Evolutionary conservation across 768 basidiomycete genomes (phyloP).

Genomic region (Rhodosporidiobolus sp.): DNA sequence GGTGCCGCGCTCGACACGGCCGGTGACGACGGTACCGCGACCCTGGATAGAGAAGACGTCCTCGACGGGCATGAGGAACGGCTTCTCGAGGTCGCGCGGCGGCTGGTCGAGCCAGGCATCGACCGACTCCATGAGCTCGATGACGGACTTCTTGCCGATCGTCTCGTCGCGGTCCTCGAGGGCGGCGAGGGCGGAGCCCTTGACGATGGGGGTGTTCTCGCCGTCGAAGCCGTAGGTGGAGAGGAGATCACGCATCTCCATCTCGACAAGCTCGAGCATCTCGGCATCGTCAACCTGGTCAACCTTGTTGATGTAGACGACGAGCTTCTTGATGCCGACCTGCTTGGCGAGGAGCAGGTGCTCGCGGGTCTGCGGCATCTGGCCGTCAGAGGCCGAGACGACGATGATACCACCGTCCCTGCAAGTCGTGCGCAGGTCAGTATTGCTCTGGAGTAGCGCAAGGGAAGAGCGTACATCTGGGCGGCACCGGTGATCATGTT

Average conservation of each 20-base stretch:
- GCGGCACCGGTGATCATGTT: slow-evolving; percentile 50
- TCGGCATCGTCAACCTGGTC: slow-evolving; percentile 94
- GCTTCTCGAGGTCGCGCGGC: slow-evolving; percentile 91
- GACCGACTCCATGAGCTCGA: slow-evolving; percentile 77
- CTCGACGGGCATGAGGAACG: slow-evolving; percentile 94
- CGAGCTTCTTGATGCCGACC: slow-evolving; percentile 93
- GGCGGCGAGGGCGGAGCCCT: slow-evolving; percentile 94
- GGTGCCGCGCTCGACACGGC: slow-evolving; percentile 88
- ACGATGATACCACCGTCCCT: slow-evolving; percentile 60
- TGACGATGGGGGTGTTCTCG: slow-evolving; percentile 94
- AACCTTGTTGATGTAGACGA: slow-evolving; percentile 99
- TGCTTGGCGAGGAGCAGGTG: slow-evolving; percentile 96
- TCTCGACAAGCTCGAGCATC: slow-evolving; percentile 98
- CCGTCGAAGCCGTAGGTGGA: slow-evolving; percentile 91
- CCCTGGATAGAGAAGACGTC: slow-evolving; percentile 97
- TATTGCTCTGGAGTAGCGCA: too few relatives aligned
- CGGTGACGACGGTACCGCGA: slow-evolving; percentile 95
- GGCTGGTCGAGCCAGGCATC: slow-evolving; percentile 95
- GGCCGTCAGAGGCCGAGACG: slow-evolving; percentile 96
- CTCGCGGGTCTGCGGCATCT: slow-evolving; percentile 99
- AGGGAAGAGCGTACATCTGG: slow-evolving; percentile 44
- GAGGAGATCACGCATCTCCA: slow-evolving; percentile 98
- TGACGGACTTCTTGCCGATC: slow-evolving; percentile 74
- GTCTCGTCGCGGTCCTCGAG: slow-evolving; percentile 75
- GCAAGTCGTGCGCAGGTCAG: slow-evolving; percentile 14